These are phyloP conservation scores for Penicillium subrubescens DNA, from an alignment of 495 filamentous ascomycete species.

Conservation along the genomic window DNA sequence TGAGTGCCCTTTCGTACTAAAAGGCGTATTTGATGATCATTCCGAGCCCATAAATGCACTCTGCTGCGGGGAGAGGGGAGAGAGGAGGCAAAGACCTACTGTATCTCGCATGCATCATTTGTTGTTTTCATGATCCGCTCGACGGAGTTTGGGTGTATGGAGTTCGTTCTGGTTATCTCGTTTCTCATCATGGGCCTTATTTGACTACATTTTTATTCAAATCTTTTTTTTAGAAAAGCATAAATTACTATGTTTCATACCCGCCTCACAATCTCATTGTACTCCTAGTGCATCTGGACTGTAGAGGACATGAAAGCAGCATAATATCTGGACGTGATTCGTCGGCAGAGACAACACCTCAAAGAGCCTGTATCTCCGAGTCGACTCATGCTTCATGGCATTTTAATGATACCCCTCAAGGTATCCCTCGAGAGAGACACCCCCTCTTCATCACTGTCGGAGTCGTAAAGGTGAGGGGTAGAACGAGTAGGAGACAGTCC, in stretches of 20 bases:
- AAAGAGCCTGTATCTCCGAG: too few species aligned
- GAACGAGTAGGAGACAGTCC: too few species aligned
- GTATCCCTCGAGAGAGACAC: too few species aligned
- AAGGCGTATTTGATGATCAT: background rate
- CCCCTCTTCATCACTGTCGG: too few species aligned
- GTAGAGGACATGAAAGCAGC: background rate
- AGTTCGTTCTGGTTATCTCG: background rate
- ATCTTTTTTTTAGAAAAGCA: background rate
- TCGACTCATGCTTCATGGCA: too few species aligned
- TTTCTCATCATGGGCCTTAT: background rate
- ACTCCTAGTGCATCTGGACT: background rate
- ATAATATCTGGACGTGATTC: too few species aligned
- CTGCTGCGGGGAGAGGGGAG: background rate
- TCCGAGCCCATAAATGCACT: background rate
- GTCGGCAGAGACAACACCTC: too few species aligned
- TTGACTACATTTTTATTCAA: background rate
- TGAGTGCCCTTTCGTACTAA: background rate
- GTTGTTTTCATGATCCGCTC: background rate
- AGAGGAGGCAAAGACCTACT: background rate
- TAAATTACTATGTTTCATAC: background rate
- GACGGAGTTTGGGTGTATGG: background rate
- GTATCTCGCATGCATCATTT: too few species aligned
- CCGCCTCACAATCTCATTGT: background rate
- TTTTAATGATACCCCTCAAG: too few species aligned
- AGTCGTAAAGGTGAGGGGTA: too few species aligned